Evolutionary conservation across 176 grass and related monocot species (phyloP).

Genomic region (Neostapfia colusana): DNA sequence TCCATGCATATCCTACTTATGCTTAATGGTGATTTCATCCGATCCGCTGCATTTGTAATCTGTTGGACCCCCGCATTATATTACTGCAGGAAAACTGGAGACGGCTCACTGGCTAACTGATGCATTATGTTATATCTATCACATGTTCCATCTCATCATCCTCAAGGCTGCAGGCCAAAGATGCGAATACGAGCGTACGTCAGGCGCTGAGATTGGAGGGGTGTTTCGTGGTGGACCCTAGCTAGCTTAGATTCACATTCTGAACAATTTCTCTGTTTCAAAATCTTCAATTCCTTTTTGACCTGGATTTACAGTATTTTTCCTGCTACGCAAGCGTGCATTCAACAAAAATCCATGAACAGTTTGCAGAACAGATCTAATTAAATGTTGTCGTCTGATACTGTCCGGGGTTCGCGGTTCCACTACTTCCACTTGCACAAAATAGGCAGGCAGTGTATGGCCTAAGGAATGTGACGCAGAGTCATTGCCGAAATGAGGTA

Average conservation of each 20-base stretch:
- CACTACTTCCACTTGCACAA: background rate
- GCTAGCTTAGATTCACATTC: constrained; percentile 18
- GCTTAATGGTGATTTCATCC: too few species aligned
- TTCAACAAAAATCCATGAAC: background rate
- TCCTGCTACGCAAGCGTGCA: background rate
- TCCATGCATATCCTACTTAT: too few species aligned
- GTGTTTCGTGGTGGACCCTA: constrained; percentile 1
- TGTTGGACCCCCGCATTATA: too few species aligned
- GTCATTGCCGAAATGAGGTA: too few species aligned
- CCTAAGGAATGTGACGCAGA: background rate
- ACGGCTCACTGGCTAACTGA: background rate
- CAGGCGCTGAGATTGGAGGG: background rate
- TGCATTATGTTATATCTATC: background rate
- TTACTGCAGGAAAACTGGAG: background rate
- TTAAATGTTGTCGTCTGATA: background rate
- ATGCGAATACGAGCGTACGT: background rate
- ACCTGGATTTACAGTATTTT: background rate
- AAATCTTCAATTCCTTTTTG: background rate
- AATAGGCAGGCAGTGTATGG: background rate
- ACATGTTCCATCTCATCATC: background rate
- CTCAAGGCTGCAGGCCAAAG: background rate
- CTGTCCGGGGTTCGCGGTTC: background rate
- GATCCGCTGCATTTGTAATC: too few species aligned
- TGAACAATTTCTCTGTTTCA: background rate
- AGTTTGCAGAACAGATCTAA: background rate